A percentile compares a stretch with the other conserved stretches of the same genome.
Evolutionary conservation across 768 basidiomycete species (phyloP).

Genomic region (Leccinum arenicola): DNA sequence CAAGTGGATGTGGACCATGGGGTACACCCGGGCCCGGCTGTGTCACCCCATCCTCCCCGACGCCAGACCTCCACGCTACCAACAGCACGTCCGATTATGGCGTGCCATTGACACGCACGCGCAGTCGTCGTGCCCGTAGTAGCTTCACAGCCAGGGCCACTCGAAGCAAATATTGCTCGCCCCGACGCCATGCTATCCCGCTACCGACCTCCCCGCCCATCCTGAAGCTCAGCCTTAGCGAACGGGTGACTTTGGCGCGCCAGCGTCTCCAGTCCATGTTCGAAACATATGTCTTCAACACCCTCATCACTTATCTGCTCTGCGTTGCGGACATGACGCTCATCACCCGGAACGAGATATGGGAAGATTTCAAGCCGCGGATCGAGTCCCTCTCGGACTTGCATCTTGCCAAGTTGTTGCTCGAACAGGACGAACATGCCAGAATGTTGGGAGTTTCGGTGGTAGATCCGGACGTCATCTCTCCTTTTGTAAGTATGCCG

Average conservation of each 20-base stretch:
- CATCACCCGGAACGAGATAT: constrained; percentile 19
- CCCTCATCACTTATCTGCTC: constrained; percentile 24
- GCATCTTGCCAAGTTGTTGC: constrained; percentile 14
- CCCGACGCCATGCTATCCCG: constrained; percentile 15
- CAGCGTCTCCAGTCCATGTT: constrained; percentile 21
- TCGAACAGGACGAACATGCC: constrained; percentile 25
- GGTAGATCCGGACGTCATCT: constrained; percentile 11
- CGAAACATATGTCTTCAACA: constrained; percentile 25
- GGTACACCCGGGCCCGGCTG: constrained; percentile 10
- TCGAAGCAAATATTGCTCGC: constrained; percentile 21
- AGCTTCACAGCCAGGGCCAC: constrained; percentile 13
- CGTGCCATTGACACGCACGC: constrained; percentile 3
- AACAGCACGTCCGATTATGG: constrained; percentile 20
- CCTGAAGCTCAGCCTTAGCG: constrained; percentile 20
- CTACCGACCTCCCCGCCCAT: constrained; percentile 14
- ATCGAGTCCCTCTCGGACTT: constrained; percentile 19
- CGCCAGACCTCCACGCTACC: constrained; percentile 20
- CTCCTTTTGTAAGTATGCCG: constrained; percentile 18
- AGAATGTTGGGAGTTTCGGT: constrained; percentile 21
- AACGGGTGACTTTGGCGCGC: constrained; percentile 20
- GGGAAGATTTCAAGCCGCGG: constrained; percentile 19
- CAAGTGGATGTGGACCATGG: constrained; percentile 1
- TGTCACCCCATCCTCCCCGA: constrained; percentile 9
- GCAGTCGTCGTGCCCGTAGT: constrained; percentile 19
- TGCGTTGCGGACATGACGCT: constrained; percentile 23